Conservation (phyloP, 495 filamentous ascomycete genomes). For the Xylaria telfairii region DNA sequence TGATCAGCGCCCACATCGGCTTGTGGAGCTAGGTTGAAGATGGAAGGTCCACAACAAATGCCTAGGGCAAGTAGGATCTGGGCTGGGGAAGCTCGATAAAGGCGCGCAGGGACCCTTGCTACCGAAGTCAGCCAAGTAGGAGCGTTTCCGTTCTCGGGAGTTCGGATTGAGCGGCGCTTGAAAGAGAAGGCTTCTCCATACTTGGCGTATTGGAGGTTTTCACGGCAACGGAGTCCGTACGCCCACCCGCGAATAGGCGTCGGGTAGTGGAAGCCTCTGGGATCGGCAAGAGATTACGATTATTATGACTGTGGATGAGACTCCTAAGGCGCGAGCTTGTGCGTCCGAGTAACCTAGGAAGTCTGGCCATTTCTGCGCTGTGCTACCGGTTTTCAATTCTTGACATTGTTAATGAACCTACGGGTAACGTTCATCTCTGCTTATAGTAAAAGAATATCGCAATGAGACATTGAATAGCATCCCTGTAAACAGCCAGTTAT, state of each 20-base stretch:
- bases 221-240: background rate
- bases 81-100: constrained; percentile 20
- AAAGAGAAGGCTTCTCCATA: background rate
- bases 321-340: background rate
- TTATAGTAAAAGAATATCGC: background rate
- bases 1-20: constrained; percentile 10
- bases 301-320: too few relatives aligned
- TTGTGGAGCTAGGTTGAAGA: constrained; percentile 22
- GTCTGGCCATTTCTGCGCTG: background rate
- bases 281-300: background rate
- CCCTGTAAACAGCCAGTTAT: background rate
- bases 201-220: background rate
- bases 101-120: constrained; percentile 11
- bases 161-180: background rate
- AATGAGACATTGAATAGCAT: background rate
- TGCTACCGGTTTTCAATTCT: background rate
- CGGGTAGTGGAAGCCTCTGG: background rate
- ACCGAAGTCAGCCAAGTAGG: background rate
- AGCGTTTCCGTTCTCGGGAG: constrained; percentile 13
- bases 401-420: background rate
- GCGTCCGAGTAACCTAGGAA: background rate
- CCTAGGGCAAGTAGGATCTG: background rate
- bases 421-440: background rate
- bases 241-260: background rate
- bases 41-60: constrained; percentile 19